Percentiles rank a stretch among this genome's conserved stretches.
Conservation (phyloP, 345 rosid genomes). For the Ceriops zippeliana region DNA sequence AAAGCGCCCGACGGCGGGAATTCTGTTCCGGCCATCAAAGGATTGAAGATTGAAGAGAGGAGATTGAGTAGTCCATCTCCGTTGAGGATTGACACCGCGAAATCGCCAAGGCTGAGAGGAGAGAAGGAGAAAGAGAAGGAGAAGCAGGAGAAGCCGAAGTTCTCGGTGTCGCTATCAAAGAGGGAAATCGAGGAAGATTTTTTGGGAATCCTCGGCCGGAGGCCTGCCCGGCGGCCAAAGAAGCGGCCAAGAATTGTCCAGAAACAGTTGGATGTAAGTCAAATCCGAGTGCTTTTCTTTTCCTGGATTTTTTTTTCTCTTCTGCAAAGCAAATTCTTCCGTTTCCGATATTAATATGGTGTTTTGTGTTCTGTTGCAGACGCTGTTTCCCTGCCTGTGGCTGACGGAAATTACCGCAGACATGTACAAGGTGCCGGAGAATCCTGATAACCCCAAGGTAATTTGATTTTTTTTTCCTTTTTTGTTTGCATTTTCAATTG, state of each 20-base stretch:
- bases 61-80: conserved; percentile 30
- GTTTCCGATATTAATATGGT: neutral
- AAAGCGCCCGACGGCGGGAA: conserved; percentile 39
- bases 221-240: conserved; percentile 74
- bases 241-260: conserved; percentile 59
- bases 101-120: conserved; percentile 25
- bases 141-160: conserved; percentile 35
- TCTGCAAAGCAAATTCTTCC: neutral
- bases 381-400: conserved; percentile 65
- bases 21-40: conserved; percentile 11
- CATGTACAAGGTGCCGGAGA: conserved; percentile 59
- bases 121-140: conserved; percentile 11
- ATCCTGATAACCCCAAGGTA: conserved; percentile 54
- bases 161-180: conserved; percentile 44
- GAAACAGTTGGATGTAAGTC: conserved; percentile 64
- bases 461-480: neutral
- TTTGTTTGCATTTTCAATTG: neutral
- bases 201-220: conserved; percentile 39
- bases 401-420: conserved; percentile 57
- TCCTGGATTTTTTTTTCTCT: too few relatives aligned
- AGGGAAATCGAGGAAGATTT: conserved; percentile 77
- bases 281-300: neutral
- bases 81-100: conserved; percentile 26
- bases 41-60: conserved; percentile 28
- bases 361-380: conserved; percentile 34